Base-by-base conservation (phyloP, 108 stramenopile genomes). In the Nannochloropsis granulata region DNA sequence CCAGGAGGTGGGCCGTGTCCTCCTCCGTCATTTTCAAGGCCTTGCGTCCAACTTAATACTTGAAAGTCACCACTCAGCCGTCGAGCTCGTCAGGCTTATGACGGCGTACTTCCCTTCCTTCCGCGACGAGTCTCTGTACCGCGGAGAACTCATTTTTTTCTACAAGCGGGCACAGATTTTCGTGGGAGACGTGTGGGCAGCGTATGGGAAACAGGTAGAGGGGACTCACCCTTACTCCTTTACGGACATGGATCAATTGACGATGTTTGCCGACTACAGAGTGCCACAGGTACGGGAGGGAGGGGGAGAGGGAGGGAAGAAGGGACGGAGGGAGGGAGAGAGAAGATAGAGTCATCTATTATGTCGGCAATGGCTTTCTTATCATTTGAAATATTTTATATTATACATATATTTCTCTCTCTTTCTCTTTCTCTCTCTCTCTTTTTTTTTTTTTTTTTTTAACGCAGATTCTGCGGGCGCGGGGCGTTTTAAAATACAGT, bases 201-300 rank as follows among this genome's bases (percentile, higher is more conserved):
- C 91, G 16, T 92, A 84, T 83, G 90, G 90, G 23, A 13, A 83
- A 13, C 85, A 42, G 43, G 2, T 25, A 82, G 26, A 44, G 44
- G 11, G 44, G 45, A 44, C 56, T 12, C 34, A 16, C 26, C 85
- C 81, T 13, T 91, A 45, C 45, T 84, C 86, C 13, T 91, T 91
- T 43, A 43, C 43, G 44, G 91, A 92, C 81, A 83, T 90, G 45
- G 89, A 81, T 19, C 79, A 89, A 19, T 86, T 92, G 24, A 92
- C 91, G 44, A 92, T 91, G 90, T 92, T 92, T 78, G 91, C 91
- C 12, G 91, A 92, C 85, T 92, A 92, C 85, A 85, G 91, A 16
- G 87, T 92, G 45, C 91, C 91, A 44, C 88, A 88, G 85, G 43
- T 85, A 16, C 43, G 43, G 79, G 80, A 44, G 16, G 25, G 26